Percentiles rank a stretch among this genome's conserved stretches.
These are phyloP conservation scores for Phalaenopsis hybrid DNA, from an alignment of 116 monocot genomes.

Conservation along the genomic window DNA sequence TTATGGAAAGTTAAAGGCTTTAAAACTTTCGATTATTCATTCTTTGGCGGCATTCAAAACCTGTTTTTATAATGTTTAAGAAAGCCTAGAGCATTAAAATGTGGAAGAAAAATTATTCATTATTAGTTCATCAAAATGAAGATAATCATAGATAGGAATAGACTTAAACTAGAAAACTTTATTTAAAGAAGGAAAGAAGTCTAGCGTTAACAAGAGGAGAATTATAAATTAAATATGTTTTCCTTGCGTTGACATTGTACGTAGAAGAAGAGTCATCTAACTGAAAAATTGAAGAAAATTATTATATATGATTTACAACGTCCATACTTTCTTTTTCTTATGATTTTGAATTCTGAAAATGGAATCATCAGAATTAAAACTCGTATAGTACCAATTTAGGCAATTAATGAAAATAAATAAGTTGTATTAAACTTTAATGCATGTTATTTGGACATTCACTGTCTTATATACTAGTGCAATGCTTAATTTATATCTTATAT, in stretches of 20 bases:
- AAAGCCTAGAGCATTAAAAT: neutral
- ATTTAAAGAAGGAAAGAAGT: neutral
- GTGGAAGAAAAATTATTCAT: neutral
- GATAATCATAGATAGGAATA: neutral
- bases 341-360: neutral
- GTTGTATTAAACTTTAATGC: neutral
- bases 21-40: neutral
- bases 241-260: neutral
- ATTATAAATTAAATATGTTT: neutral
- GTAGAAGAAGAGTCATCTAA: neutral
- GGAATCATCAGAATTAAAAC: neutral
- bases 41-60: neutral
- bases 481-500: constrained; percentile 6
- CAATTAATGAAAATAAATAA: neutral
- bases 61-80: neutral
- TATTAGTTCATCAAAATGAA: neutral
- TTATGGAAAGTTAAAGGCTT: neutral
- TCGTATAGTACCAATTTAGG: neutral
- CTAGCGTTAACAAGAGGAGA: neutral
- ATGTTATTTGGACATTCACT: neutral
- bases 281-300: constrained; percentile 1
- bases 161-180: neutral
- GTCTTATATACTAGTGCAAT: neutral
- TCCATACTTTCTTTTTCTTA: neutral
- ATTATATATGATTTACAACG: neutral